phyloP scores from a whole-genome alignment of 371 early-diverging fungal species.

The Haplosporangium sp. region DNA sequence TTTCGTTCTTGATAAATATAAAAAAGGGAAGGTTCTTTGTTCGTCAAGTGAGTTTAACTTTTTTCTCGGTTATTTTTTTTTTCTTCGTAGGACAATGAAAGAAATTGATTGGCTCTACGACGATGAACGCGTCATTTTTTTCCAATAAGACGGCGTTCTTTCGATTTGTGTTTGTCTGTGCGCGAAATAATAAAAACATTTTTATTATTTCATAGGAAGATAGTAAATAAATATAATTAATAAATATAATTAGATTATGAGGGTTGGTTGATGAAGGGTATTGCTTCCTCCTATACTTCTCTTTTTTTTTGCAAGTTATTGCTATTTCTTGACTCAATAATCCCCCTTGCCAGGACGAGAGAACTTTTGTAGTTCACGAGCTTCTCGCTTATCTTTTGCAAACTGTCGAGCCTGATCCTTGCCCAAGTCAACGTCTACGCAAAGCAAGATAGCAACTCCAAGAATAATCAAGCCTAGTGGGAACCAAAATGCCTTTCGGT shows the following conservation, averaged over 20 bases:
- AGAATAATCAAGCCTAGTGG: constrained; percentile 38
- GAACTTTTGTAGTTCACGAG: not conserved
- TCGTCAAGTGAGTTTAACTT: too few species aligned
- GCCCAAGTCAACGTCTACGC: constrained; percentile 61
- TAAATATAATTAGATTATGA: not conserved
- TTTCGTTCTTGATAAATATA: not conserved
- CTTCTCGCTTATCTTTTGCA: constrained; percentile 28
- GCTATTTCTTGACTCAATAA: not conserved
- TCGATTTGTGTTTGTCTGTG: not conserved
- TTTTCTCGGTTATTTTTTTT: too few species aligned
- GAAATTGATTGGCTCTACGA: not conserved
- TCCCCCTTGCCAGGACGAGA: too few species aligned
- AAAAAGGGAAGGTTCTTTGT: too few species aligned
- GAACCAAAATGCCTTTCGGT: constrained; percentile 58
- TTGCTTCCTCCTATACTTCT: too few species aligned
- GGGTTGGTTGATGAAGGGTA: too few species aligned
- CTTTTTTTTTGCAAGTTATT: too few species aligned
- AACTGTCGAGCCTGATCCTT: constrained; percentile 57
- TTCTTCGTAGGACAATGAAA: not conserved
- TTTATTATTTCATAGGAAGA: not conserved
- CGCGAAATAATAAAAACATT: not conserved
- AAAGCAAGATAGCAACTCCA: constrained; percentile 48
- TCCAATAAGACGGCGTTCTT: not conserved
- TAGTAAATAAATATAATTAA: not conserved
- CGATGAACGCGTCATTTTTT: not conserved